Evolutionary conservation across 2,329 filamentous ascomycete genomes (phyloP).

Genomic region (Magnaporthales sp.): DNA sequence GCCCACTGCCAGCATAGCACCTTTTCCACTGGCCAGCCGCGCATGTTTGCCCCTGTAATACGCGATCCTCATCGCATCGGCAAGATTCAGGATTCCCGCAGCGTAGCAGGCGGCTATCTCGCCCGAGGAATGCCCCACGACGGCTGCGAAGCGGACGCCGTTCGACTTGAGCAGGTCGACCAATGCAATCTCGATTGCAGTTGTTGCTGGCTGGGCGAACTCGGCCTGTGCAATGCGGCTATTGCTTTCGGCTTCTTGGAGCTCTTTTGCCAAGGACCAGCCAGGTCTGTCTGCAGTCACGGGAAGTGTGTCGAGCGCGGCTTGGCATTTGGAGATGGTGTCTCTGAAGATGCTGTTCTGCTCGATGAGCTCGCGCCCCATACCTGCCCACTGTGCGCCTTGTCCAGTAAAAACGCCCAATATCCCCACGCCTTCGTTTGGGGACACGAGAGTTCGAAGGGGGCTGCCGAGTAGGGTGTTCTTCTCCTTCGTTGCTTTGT

Average conservation of each 20-base stretch:
- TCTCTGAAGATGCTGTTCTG: constrained; percentile 22
- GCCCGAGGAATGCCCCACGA: constrained; percentile 33
- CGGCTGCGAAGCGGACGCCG: constrained; percentile 21
- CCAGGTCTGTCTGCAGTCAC: constrained; percentile 18
- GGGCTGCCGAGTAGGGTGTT: background rate
- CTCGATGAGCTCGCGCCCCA: constrained; percentile 26
- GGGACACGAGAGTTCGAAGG: background rate
- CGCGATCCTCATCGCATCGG: constrained; percentile 14
- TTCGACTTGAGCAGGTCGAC: constrained; percentile 26
- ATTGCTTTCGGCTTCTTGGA: constrained; percentile 22
- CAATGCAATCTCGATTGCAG: constrained; percentile 29
- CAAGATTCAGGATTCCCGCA: constrained; percentile 17
- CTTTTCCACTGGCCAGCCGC: background rate
- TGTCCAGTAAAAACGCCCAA: constrained; percentile 25
- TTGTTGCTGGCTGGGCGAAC: constrained; percentile 25
- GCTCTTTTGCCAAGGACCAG: constrained; percentile 28
- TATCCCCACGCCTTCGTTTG: constrained; percentile 21
- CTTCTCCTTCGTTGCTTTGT: background rate
- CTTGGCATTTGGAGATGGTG: constrained; percentile 20
- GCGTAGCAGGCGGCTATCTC: constrained; percentile 37
- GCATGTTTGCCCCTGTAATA: constrained; percentile 12
- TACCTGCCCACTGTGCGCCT: constrained; percentile 33
- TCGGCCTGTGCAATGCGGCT: constrained; percentile 26
- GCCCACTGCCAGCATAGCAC: constrained; percentile 33
- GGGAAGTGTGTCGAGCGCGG: background rate